phyloP scores from a whole-genome alignment of 2,329 filamentous ascomycete genomes.

The Penicillium glabrum region DNA sequence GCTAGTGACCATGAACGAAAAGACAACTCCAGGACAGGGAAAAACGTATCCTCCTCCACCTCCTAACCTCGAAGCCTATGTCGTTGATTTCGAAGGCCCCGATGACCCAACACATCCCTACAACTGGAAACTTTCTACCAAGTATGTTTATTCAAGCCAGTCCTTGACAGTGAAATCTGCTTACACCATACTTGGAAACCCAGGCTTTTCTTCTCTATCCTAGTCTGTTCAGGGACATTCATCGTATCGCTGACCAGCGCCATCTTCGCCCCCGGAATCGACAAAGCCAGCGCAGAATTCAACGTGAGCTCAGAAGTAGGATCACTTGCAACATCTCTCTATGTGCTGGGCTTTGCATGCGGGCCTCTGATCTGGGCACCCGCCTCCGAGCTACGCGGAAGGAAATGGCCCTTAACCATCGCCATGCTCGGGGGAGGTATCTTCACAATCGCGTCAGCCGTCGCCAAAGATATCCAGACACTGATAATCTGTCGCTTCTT shows the following conservation, averaged over 20 bases:
- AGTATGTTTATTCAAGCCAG: slow-evolving; percentile 28
- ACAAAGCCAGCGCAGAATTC: slow-evolving; percentile 51
- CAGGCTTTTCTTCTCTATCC: slow-evolving; percentile 22
- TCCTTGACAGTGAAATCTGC: background rate
- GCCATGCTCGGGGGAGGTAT: slow-evolving; percentile 42
- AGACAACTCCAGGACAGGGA: slow-evolving; percentile 28
- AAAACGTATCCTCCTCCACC: slow-evolving; percentile 52
- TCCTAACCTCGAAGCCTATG: slow-evolving; percentile 52
- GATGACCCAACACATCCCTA: slow-evolving; percentile 54
- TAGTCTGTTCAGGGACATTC: slow-evolving; percentile 48
- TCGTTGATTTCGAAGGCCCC: slow-evolving; percentile 54
- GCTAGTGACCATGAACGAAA: slow-evolving; percentile 2
- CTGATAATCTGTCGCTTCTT: slow-evolving; percentile 48
- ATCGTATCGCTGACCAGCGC: slow-evolving; percentile 53
- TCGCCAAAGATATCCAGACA: slow-evolving; percentile 39
- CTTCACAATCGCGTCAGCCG: slow-evolving; percentile 48
- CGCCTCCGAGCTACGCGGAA: slow-evolving; percentile 58
- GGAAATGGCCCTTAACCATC: slow-evolving; percentile 52
- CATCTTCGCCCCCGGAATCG: slow-evolving; percentile 67
- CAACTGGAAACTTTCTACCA: slow-evolving; percentile 51
- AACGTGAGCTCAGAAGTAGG: slow-evolving; percentile 42
- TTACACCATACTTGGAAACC: background rate
- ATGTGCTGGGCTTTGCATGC: slow-evolving; percentile 53
- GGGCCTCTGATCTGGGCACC: slow-evolving; percentile 65
- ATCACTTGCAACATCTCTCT: slow-evolving; percentile 47